phyloP scores from a whole-genome alignment of 2,329 filamentous ascomycete species.

The Alternaria infectoria region DNA sequence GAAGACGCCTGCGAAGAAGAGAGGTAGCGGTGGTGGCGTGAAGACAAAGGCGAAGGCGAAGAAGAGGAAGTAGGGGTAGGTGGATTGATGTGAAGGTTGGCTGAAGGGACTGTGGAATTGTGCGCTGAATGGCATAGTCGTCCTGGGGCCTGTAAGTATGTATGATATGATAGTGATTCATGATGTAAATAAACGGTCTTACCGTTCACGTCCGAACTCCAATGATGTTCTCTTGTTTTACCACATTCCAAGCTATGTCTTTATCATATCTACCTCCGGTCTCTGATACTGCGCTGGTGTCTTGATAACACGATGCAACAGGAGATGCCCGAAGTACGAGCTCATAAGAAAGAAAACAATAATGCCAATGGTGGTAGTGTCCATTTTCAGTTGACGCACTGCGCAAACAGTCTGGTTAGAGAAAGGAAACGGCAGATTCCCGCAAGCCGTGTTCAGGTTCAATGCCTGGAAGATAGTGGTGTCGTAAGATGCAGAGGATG shows the following conservation, averaged over 20 bases:
- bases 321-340: constrained; percentile 12
- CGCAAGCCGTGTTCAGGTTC: background rate
- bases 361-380: constrained; percentile 9
- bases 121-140: background rate
- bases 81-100: background rate
- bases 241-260: background rate
- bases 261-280: background rate
- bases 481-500: background rate
- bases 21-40: background rate
- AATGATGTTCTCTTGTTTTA: background rate
- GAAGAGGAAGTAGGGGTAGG: background rate
- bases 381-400: background rate
- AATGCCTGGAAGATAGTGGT: too few species aligned
- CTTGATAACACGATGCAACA: constrained; percentile 20
- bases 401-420: accelerated
- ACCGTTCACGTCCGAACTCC: background rate
- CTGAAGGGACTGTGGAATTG: background rate
- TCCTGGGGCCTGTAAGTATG: background rate
- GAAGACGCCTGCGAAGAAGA: background rate
- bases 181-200: background rate
- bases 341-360: constrained; percentile 18
- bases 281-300: constrained; percentile 20
- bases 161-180: background rate
- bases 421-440: accelerated
- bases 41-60: background rate